Evolutionary conservation across 208 protist species (phyloP).

Genomic region (Crithidia mellificae): DNA sequence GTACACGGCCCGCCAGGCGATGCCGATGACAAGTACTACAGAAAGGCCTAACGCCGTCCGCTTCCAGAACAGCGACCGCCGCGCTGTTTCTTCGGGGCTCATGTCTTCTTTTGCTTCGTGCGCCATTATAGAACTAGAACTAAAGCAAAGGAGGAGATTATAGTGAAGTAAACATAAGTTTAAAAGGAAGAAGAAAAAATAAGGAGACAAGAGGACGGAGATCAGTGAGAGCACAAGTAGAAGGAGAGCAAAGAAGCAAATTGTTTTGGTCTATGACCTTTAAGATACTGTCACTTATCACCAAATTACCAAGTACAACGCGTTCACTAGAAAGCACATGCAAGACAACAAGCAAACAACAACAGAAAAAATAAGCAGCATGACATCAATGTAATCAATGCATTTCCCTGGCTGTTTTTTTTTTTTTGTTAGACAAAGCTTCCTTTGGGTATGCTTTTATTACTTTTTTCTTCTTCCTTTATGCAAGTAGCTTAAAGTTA

Average conservation of each 20-base stretch:
- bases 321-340: no score
- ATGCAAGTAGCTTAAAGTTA: neutral
- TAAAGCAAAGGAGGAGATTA: neutral
- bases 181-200: neutral
- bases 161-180: no score
- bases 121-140: neutral
- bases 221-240: neutral
- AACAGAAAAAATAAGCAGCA: no score
- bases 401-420: no score
- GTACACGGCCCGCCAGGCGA: conserved; percentile 61
- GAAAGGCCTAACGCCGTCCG: conserved; percentile 30
- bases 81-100: neutral
- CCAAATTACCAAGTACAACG: no score
- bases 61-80: conserved; percentile 19
- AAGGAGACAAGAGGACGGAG: neutral
- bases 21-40: conserved; percentile 31
- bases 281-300: no score
- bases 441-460: no score
- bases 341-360: no score
- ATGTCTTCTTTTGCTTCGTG: neutral
- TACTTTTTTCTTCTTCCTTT: neutral
- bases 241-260: neutral
- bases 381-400: no score
- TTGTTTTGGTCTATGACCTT: neutral
- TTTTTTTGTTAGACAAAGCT: no score